These are phyloP conservation scores for Yarrowia hollandica DNA, from an alignment of 805 yeast genomes.

Conservation along the genomic window DNA sequence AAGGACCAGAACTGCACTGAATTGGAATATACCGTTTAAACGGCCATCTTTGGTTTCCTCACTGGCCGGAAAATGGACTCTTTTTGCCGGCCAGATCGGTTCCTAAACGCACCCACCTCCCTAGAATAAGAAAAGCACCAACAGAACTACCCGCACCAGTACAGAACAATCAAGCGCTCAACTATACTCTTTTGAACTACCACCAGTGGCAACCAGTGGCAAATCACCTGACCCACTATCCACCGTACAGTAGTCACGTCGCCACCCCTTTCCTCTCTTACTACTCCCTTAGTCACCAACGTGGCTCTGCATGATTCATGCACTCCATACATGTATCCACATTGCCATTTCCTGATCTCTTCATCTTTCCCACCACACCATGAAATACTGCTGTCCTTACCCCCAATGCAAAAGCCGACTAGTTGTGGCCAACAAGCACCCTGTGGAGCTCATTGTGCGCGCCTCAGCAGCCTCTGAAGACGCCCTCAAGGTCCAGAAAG, in stretches of 20 bases:
- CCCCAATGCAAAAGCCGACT: slow-evolving; percentile 18
- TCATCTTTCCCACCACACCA: not conserved
- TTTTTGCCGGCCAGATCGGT: too few species aligned
- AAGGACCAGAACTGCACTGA: too few species aligned
- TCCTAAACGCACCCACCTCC: too few species aligned
- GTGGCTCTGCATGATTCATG: not conserved
- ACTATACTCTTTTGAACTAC: not conserved
- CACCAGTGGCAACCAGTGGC: not conserved
- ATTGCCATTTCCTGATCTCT: not conserved
- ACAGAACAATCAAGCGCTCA: too few species aligned
- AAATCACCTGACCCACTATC: not conserved
- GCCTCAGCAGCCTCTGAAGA: slow-evolving; percentile 17
- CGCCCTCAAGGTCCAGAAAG: slow-evolving; percentile 14
- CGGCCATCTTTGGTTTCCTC: too few species aligned
- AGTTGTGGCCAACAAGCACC: slow-evolving; percentile 13
- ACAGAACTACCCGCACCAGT: too few species aligned
- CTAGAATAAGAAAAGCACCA: too few species aligned
- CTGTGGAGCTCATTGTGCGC: slow-evolving; percentile 8
- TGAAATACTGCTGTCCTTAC: slow-evolving; percentile 26
- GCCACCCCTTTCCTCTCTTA: not conserved
- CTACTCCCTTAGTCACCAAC: not conserved
- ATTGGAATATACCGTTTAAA: too few species aligned
- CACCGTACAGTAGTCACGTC: too few species aligned
- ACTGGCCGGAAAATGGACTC: too few species aligned
- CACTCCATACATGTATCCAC: not conserved